phyloP scores from a whole-genome alignment of 1,139 yeast genomes.

The Lodderomyces pseudojiufengensis region DNA sequence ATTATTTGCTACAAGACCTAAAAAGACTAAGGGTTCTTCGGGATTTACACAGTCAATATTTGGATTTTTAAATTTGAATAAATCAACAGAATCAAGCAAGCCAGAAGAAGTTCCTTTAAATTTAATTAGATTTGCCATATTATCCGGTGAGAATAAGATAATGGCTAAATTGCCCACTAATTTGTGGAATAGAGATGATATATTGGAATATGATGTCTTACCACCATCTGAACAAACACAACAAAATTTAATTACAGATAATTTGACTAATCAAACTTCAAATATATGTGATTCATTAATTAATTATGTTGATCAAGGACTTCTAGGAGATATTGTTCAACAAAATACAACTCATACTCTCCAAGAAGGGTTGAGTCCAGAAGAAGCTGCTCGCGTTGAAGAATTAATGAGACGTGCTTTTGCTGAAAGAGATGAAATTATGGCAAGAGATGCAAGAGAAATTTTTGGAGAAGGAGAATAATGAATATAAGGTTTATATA shows the following conservation, averaged over 20 bases:
- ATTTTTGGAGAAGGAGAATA: background rate
- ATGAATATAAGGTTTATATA: no score
- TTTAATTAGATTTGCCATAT: slow-evolving; percentile 59
- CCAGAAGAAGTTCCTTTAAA: slow-evolving; percentile 48
- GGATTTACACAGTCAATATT: slow-evolving; percentile 7
- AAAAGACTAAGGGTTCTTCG: background rate
- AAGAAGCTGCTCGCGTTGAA: slow-evolving; percentile 4
- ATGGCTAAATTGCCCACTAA: slow-evolving; percentile 65
- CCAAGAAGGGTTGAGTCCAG: slow-evolving; percentile 22
- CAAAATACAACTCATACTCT: no score
- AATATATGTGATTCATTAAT: slow-evolving; percentile 30
- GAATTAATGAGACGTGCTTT: slow-evolving; percentile 2
- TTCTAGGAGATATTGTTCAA: slow-evolving; percentile 37
- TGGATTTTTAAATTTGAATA: slow-evolving; percentile 12
- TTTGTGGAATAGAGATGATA: slow-evolving; percentile 61
- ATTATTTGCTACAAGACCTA: background rate
- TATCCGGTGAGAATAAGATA: slow-evolving; percentile 66
- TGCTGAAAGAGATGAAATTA: background rate
- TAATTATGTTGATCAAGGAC: slow-evolving; percentile 37
- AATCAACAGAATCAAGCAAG: slow-evolving; percentile 2
- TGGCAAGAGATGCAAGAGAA: background rate
- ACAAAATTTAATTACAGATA: no score
- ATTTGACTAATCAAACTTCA: background rate
- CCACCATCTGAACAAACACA: slow-evolving; percentile 34
- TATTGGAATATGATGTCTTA: slow-evolving; percentile 65